Conservation (phyloP, 2,329 filamentous ascomycete genomes). For the Pseudopithomyces maydicus region DNA sequence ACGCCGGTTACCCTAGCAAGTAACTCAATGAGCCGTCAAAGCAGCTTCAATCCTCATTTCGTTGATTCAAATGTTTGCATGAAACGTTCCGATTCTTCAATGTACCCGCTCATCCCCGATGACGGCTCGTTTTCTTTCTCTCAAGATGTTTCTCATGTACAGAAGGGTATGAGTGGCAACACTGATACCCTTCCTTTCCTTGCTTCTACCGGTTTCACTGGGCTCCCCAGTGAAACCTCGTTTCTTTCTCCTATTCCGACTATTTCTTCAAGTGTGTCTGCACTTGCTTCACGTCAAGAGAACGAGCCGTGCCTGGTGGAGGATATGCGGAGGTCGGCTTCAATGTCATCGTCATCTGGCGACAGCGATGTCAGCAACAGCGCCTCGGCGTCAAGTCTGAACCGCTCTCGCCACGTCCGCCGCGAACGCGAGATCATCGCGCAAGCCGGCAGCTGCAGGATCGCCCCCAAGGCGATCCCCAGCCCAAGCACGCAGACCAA, state of each 20-base stretch:
- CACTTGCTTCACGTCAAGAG: constrained; percentile 38
- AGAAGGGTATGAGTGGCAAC: constrained; percentile 37
- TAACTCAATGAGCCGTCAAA: constrained; percentile 52
- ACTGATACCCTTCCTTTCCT: constrained; percentile 40
- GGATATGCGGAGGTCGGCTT: constrained; percentile 59
- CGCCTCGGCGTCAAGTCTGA: constrained; percentile 49
- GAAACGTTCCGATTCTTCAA: constrained; percentile 50
- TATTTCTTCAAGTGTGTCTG: constrained; percentile 36
- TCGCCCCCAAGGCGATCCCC: constrained; percentile 52
- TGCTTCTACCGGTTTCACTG: constrained; percentile 30
- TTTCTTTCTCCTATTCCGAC: constrained; percentile 34
- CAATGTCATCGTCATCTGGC: constrained; percentile 30
- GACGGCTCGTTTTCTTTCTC: constrained; percentile 43
- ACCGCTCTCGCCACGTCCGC: constrained; percentile 53
- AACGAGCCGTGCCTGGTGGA: constrained; percentile 44
- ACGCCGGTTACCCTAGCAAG: constrained; percentile 46
- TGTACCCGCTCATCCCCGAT: constrained; percentile 42
- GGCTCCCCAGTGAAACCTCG: constrained; percentile 42
- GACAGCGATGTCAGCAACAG: constrained; percentile 50
- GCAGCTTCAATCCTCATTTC: constrained; percentile 50
- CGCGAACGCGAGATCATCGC: constrained; percentile 56
- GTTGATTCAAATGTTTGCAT: constrained; percentile 47
- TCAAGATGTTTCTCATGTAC: constrained; percentile 31
- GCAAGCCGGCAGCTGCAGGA: constrained; percentile 53
- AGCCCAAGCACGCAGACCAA: constrained; percentile 30